Evolutionary conservation across 352 stramenopile species (phyloP), one percentile per base, ranked within the genome.

Genomic region (Albugo laibachii): DNA sequence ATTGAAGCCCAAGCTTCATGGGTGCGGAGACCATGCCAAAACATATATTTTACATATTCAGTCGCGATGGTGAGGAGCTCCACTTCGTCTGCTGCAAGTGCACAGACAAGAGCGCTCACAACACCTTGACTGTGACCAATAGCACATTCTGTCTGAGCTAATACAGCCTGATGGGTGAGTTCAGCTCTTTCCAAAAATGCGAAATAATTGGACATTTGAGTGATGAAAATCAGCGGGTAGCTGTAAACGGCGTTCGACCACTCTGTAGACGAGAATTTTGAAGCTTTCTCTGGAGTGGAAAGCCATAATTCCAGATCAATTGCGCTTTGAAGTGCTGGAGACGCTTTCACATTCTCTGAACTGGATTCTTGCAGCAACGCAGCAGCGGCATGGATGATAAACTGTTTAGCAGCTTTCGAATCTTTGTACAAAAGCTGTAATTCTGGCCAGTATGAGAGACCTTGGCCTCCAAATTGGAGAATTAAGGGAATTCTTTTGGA

Each of bases 91-190:
- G 62, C 72, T 34, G 72, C 67, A 37, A 59, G 59, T 0, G 80
- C 63, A 45, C 88, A 74, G 18, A 89, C 53, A 11, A 68, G 68
- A 13, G 76, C 75, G 36, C 65, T 76, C 15, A 84, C 68, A 12
- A 92, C 59, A 27, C 80, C 80, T 50, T 93, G 80, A 51, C 75
- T 89, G 63, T 83, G 69, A 38, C 80, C 78, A 1, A 86, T 48
- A 0, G 66, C 63, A 0, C 57, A 66, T 13, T 58, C 34, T 11
- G 74, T 54, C 45, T 54, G 61, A 38, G 61, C 55, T 15, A 87
- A 21, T 15, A 85, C 48, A 14, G 60, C 66, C 46, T 83, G 69
- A 42, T 91, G 80, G 18, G 46, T 62, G 36, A 79, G 57, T 11
- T 55, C 53, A 0, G 69, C 52, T 2, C 55, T 55, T 27, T 83